Evolutionary conservation across 441 rosid genomes (phyloP).

Genomic region (Croton laevigatus): DNA sequence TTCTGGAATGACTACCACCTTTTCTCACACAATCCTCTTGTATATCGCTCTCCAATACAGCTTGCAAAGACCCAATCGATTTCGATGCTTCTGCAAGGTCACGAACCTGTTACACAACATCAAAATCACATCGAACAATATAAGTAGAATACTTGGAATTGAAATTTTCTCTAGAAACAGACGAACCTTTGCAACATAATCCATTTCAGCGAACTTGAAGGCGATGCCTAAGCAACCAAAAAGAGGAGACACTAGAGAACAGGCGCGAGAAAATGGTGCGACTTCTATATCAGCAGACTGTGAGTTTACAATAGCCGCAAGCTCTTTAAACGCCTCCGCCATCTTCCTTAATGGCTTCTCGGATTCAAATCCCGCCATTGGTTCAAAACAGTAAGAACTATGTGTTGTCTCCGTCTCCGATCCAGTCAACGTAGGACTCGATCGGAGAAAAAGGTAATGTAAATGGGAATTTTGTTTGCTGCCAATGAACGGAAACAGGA

Average conservation of each 20-base stretch:
- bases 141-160: neutral
- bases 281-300: slow-evolving; percentile 46
- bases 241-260: slow-evolving; percentile 85
- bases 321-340: slow-evolving; percentile 65
- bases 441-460: neutral
- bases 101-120: slow-evolving; percentile 46
- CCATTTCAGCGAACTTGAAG: slow-evolving; percentile 93
- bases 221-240: slow-evolving; percentile 90
- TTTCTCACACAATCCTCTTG: slow-evolving; percentile 48
- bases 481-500: neutral
- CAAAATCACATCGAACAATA: neutral
- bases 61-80: slow-evolving; percentile 50
- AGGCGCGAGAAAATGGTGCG: slow-evolving; percentile 72
- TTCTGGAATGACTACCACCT: slow-evolving; percentile 88
- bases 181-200: slow-evolving; percentile 79
- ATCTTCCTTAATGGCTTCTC: slow-evolving; percentile 67
- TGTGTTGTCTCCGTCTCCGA: neutral
- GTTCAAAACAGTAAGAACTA: neutral
- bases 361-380: slow-evolving; percentile 43
- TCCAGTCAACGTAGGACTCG: neutral
- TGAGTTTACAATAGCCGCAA: slow-evolving; percentile 51
- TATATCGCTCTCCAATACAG: slow-evolving; percentile 57
- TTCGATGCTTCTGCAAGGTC: slow-evolving; percentile 77
- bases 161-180: neutral
- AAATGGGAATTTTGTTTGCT: neutral